Conservation (phyloP, 2,329 filamentous ascomycete species). For the Claviceps pazoutovae region DNA sequence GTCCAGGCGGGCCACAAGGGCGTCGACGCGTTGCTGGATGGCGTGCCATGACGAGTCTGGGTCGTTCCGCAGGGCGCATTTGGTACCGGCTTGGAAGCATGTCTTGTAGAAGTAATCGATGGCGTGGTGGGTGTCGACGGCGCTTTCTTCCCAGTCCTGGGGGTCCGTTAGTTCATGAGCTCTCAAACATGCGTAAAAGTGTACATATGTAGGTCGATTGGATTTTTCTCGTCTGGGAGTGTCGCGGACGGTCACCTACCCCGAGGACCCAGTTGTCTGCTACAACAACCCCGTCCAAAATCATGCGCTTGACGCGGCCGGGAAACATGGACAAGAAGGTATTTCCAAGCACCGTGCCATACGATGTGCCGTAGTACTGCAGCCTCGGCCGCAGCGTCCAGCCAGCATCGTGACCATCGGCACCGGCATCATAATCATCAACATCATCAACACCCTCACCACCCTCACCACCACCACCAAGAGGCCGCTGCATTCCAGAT, state of each 20-base stretch:
- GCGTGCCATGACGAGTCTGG: conserved; percentile 4
- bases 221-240: not conserved
- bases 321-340: conserved; percentile 14
- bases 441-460: not conserved
- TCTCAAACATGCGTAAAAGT: too few relatives aligned
- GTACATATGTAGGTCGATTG: too few relatives aligned
- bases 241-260: conserved; percentile 11
- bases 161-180: not conserved
- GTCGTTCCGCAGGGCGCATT: conserved; percentile 1
- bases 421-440: not conserved
- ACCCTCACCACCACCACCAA: not conserved
- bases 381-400: conserved; percentile 10
- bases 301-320: conserved; percentile 20
- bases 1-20: conserved; percentile 12
- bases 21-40: conserved; percentile 11
- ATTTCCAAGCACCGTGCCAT: conserved; percentile 15
- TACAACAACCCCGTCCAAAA: conserved; percentile 21
- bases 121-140: conserved; percentile 17
- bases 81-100: conserved; percentile 15
- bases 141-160: conserved; percentile 16
- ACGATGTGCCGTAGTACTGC: conserved; percentile 33
- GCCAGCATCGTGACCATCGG: not conserved
- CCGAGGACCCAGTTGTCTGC: conserved; percentile 16
- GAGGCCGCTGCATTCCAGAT: not conserved
- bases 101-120: conserved; percentile 16